A percentile compares a stretch with the other conserved stretches of the same genome.
Evolutionary conservation across 1,139 yeast genomes (phyloP).

Genomic region (Candida sp.): DNA sequence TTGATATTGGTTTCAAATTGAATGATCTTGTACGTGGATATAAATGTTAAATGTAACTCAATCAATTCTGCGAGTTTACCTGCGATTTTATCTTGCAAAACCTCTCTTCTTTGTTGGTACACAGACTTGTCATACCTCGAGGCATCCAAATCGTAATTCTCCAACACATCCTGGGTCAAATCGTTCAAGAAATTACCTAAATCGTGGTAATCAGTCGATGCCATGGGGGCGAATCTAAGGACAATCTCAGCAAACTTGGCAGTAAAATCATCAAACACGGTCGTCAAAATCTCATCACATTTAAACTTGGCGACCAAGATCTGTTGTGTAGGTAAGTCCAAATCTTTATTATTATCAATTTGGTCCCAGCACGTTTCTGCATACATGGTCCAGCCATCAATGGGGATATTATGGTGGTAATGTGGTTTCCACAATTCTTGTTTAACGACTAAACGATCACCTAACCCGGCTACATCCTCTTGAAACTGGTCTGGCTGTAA

Average conservation of each 20-base stretch:
- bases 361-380: slow-evolving; percentile 94
- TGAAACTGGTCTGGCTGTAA: slow-evolving; percentile 73
- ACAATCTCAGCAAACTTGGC: slow-evolving; percentile 23
- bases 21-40: slow-evolving; percentile 13
- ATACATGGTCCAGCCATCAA: slow-evolving; percentile 95
- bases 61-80: slow-evolving; percentile 41
- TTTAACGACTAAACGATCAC: slow-evolving; percentile 49
- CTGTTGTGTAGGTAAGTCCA: slow-evolving; percentile 96
- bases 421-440: slow-evolving; percentile 56
- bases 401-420: slow-evolving; percentile 84
- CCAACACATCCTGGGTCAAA: slow-evolving; percentile 44
- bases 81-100: slow-evolving; percentile 46
- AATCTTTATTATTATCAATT: slow-evolving; percentile 86
- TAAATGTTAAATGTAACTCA: slow-evolving; percentile 24
- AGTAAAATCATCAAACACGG: slow-evolving; percentile 47
- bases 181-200: slow-evolving; percentile 39
- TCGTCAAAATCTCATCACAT: slow-evolving; percentile 79
- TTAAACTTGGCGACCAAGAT: slow-evolving; percentile 90
- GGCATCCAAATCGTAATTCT: slow-evolving; percentile 63
- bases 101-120: slow-evolving; percentile 56
- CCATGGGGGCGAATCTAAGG: slow-evolving; percentile 9
- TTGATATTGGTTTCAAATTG: slow-evolving; percentile 16
- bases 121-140: slow-evolving; percentile 67
- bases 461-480: slow-evolving; percentile 60
- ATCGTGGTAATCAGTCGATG: slow-evolving; percentile 27